Evolutionary conservation across 2,329 filamentous ascomycete species (phyloP).

Genomic region (Neonectria faginata): DNA sequence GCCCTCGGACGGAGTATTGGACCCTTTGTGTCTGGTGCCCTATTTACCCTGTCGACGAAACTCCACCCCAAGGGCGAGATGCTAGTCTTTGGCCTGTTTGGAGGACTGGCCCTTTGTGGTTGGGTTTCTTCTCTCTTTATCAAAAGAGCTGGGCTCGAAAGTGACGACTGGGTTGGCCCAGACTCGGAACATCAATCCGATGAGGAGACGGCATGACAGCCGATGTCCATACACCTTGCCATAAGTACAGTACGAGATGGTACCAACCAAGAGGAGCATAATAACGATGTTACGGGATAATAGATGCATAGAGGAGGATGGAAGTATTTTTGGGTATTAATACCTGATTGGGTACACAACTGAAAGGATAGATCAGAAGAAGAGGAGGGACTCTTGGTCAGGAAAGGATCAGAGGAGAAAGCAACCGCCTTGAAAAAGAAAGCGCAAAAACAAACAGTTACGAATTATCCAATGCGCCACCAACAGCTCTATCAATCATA

Average conservation of each 20-base stretch:
- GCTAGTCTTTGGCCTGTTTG: constrained; percentile 88
- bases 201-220: constrained; percentile 33
- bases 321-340: not conserved
- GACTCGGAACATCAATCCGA: constrained; percentile 43
- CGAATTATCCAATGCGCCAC: not conserved
- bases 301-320: not conserved
- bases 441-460: not conserved
- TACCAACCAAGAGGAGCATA: not conserved
- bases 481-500: not conserved
- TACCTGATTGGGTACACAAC: not conserved
- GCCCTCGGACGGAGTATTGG: constrained; percentile 90
- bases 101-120: constrained; percentile 82
- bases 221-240: not conserved
- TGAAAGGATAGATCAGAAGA: not conserved
- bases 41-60: constrained; percentile 83
- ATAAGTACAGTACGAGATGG: not conserved
- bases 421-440: not conserved
- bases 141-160: constrained; percentile 70
- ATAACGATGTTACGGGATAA: constrained; percentile 6
- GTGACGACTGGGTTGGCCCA: constrained; percentile 62
- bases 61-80: constrained; percentile 85
- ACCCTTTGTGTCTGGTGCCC: constrained; percentile 85
- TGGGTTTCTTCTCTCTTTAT: constrained; percentile 86
- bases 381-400: not conserved
- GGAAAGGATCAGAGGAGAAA: not conserved